Evolutionary conservation across 305 asterid genomes (phyloP).

Genomic region (Fraxinus platypoda): DNA sequence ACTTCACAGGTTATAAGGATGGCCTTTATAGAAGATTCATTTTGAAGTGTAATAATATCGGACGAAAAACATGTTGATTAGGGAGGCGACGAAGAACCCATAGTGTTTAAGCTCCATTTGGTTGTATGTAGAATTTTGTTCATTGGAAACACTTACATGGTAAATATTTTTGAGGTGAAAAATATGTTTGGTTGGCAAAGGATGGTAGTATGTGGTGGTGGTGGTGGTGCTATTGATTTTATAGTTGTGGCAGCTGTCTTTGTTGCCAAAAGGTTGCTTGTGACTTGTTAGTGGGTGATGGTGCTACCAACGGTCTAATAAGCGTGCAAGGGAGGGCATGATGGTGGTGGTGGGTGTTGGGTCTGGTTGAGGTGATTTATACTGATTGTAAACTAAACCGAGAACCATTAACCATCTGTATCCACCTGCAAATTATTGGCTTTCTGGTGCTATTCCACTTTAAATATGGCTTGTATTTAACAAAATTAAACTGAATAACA

Average conservation of each 20-base stretch:
- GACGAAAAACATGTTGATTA: neutral
- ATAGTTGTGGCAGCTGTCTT: neutral
- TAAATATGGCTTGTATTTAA: neutral
- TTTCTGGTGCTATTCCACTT: neutral
- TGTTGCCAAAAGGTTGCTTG: neutral
- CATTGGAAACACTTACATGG: neutral
- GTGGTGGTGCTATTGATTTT: neutral
- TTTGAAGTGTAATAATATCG: neutral
- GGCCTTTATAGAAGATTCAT: neutral
- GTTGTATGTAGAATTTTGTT: neutral
- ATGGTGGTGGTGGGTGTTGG: neutral
- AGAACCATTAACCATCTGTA: neutral
- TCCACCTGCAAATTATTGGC: neutral
- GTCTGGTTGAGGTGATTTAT: neutral
- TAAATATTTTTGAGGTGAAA: neutral
- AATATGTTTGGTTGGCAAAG: neutral
- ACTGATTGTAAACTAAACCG: neutral
- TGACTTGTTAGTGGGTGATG: neutral
- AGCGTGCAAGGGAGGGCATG: neutral
- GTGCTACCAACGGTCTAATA: neutral
- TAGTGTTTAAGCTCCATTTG: neutral
- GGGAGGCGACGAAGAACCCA: neutral
- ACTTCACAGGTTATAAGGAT: neutral
- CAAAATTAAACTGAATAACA: neutral
- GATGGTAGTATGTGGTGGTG: neutral